Evolutionary conservation across 352 stramenopile species (phyloP).

Genomic region (Phytophthora sp.): DNA sequence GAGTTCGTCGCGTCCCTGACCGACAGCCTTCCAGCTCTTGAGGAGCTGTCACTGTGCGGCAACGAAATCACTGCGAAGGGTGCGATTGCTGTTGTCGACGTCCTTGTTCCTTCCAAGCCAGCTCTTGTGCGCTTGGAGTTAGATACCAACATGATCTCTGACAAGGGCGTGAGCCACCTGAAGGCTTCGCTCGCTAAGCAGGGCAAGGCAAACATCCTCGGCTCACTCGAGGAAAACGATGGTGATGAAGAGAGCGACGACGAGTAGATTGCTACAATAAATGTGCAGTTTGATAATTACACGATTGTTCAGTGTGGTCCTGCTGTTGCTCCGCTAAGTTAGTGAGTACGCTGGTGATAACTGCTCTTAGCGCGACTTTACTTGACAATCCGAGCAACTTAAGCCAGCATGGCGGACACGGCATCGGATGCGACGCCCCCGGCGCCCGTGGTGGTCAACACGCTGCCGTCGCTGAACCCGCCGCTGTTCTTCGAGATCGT

Average conservation of each 20-base stretch:
- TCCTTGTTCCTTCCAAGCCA: conserved; percentile 48
- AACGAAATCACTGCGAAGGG: conserved; percentile 85
- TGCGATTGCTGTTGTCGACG: conserved; percentile 60
- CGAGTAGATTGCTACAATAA: conserved; percentile 19
- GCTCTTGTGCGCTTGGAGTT: conserved; percentile 57
- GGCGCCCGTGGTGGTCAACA: conserved; percentile 45
- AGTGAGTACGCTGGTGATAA: too few relatives aligned
- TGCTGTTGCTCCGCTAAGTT: too few relatives aligned
- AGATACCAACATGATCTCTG: conserved; percentile 80
- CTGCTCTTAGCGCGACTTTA: too few relatives aligned
- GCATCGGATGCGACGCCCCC: conserved; percentile 16
- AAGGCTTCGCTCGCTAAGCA: conserved; percentile 45
- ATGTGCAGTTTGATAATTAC: conserved; percentile 13
- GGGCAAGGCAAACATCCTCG: conserved; percentile 62
- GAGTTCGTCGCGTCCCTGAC: conserved; percentile 38
- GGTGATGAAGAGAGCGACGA: conserved; percentile 72
- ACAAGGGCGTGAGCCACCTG: conserved; percentile 60
- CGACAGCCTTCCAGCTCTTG: conserved; percentile 41
- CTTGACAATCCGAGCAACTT: too few relatives aligned
- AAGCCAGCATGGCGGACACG: conserved; percentile 34
- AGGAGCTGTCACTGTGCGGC: conserved; percentile 63
- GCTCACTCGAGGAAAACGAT: conserved; percentile 86
- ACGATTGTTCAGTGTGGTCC: too few relatives aligned
- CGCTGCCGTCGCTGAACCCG: conserved; percentile 80
- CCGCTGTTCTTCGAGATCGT: conserved; percentile 90